These are phyloP conservation scores for Pyrenochaeta sp. DNA, from an alignment of 2,329 filamentous ascomycete species.

Conservation along the genomic window DNA sequence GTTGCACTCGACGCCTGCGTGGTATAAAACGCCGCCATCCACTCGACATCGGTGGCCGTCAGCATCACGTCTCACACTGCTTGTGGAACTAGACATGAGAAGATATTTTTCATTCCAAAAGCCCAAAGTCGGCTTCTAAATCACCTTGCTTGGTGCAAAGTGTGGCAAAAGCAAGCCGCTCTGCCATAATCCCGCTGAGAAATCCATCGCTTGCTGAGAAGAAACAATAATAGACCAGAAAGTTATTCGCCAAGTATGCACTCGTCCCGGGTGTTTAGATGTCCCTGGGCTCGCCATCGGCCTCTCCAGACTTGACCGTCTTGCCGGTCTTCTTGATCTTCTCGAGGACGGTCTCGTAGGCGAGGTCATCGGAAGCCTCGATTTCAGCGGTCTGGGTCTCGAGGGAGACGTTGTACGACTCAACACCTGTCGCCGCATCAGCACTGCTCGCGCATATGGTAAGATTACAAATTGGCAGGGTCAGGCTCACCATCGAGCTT, in stretches of 20 bases:
- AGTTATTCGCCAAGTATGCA: neutral
- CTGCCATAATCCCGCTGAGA: conserved; percentile 10
- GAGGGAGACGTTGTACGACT: conserved; percentile 86
- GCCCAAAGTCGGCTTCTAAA: conserved; percentile 3
- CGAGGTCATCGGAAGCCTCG: conserved; percentile 70
- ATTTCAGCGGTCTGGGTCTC: conserved; percentile 84
- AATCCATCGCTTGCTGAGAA: conserved; percentile 25
- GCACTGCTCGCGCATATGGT: conserved; percentile 7
- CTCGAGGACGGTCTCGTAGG: conserved; percentile 80
- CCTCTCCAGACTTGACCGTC: conserved; percentile 79
- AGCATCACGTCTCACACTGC: no score
- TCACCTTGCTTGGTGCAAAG: conserved; percentile 6
- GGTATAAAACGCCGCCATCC: no score
- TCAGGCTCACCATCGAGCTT: conserved; percentile 79
- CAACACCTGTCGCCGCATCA: conserved; percentile 69
- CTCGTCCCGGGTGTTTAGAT: conserved; percentile 24
- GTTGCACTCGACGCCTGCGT: no score
- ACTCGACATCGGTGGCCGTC: no score
- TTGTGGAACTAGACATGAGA: no score
- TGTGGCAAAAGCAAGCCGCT: conserved; percentile 10
- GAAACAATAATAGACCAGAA: conserved; percentile 23
- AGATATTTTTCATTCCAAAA: conserved; percentile 11
- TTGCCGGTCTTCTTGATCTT: conserved; percentile 97
- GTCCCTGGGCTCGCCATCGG: conserved; percentile 62
- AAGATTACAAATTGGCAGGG: conserved; percentile 4